A percentile compares a stretch with the other conserved stretches of the same genome.
Evolutionary conservation across 1,139 yeast species (phyloP).

Genomic region (Insectozyma bohioensis): DNA sequence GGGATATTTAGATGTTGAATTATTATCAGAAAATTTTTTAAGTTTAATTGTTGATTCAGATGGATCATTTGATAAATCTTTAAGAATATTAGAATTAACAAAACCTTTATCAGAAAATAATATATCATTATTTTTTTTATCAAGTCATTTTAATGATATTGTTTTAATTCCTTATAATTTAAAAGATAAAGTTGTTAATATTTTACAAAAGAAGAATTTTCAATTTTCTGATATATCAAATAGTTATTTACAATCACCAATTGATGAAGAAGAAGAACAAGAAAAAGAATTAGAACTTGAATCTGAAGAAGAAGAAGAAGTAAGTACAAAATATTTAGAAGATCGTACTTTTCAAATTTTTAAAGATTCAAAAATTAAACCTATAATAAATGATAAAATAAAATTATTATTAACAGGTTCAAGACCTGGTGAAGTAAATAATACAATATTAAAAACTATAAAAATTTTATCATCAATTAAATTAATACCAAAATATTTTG

Average conservation of each 20-base stretch:
- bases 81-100: slow-evolving; percentile 57
- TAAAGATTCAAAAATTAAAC: slow-evolving; percentile 39
- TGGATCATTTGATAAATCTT: slow-evolving; percentile 53
- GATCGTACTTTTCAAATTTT: slow-evolving; percentile 41
- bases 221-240: slow-evolving; percentile 43
- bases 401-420: slow-evolving; percentile 63
- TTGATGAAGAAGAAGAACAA: slow-evolving; percentile 7
- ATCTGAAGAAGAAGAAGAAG: slow-evolving; percentile 4
- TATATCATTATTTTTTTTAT: slow-evolving; percentile 61
- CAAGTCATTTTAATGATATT: slow-evolving; percentile 66
- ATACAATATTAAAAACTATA: slow-evolving; percentile 38
- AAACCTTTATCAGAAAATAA: slow-evolving; percentile 58
- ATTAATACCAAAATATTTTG: slow-evolving; percentile 51
- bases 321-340: neutral
- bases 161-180: slow-evolving; percentile 56
- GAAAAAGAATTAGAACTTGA: neutral
- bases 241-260: slow-evolving; percentile 23
- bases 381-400: slow-evolving; percentile 39
- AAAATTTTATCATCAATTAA: slow-evolving; percentile 25
- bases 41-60: slow-evolving; percentile 63
- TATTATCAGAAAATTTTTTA: slow-evolving; percentile 49
- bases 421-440: slow-evolving; percentile 46
- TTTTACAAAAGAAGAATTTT: slow-evolving; percentile 45
- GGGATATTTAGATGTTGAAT: slow-evolving; percentile 34
- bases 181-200: slow-evolving; percentile 43